A percentile compares a stretch with the other conserved stretches of the same genome.
Conservation (phyloP, 163 green algal genomes). For the Coccomyxa subellipsoidea region DNA sequence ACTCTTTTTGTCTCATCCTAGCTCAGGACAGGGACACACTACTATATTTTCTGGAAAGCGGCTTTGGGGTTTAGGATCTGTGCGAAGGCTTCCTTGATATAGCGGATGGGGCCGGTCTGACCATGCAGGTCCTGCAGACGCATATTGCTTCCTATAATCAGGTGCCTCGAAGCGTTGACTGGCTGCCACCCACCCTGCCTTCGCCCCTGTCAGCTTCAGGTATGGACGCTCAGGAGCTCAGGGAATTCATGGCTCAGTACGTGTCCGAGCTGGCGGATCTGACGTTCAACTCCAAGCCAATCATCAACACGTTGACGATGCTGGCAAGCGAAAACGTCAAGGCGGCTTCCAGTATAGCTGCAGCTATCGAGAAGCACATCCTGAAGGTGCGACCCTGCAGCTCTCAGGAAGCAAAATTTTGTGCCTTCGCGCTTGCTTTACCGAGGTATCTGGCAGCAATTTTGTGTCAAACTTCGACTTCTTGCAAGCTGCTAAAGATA, state of each 20-base stretch:
- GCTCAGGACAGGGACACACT: too few relatives aligned
- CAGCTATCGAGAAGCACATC: conserved; percentile 46
- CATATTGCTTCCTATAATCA: background rate
- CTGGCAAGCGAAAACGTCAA: conserved; percentile 38
- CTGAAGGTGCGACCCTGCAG: conserved; percentile 32
- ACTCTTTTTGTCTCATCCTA: too few relatives aligned
- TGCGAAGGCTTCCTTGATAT: background rate
- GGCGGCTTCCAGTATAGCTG: conserved; percentile 39
- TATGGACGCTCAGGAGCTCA: background rate
- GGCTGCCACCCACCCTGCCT: background rate
- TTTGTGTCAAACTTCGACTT: too few relatives aligned
- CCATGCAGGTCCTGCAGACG: conserved; percentile 4
- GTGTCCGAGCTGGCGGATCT: conserved; percentile 21
- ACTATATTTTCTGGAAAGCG: background rate
- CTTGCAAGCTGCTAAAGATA: too few relatives aligned
- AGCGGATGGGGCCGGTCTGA: background rate
- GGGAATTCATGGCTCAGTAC: conserved; percentile 27
- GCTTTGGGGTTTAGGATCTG: background rate
- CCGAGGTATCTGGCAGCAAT: too few relatives aligned
- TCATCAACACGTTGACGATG: conserved; percentile 50
- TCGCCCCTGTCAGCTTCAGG: too few relatives aligned
- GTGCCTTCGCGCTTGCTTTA: too few relatives aligned
- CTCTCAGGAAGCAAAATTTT: too few relatives aligned
- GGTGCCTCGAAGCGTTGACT: background rate
- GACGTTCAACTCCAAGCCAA: conserved; percentile 32